Evolutionary conservation across 1,284 basidiomycete genomes (phyloP).

Genomic region (Ceratobasidium sp.): DNA sequence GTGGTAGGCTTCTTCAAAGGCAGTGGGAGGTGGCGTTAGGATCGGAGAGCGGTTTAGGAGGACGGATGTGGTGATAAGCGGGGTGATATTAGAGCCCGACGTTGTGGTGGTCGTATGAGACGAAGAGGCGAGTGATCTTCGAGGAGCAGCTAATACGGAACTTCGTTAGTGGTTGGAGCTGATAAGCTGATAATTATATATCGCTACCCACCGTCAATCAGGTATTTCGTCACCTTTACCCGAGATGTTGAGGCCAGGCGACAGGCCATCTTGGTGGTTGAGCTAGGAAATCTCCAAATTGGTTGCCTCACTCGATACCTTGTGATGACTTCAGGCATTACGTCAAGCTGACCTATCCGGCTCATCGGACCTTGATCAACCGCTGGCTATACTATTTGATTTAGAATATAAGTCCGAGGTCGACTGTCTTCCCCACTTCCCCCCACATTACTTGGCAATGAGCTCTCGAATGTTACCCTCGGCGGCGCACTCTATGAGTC

Average conservation of each 20-base stretch:
- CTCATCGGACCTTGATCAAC: conserved; percentile 25
- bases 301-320: conserved; percentile 17
- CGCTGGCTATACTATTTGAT: background rate
- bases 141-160: background rate
- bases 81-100: conserved; percentile 18
- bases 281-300: conserved; percentile 16
- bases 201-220: conserved; percentile 2
- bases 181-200: background rate
- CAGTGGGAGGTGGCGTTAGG: conserved; percentile 77
- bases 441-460: conserved; percentile 19
- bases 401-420: conserved; percentile 21
- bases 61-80: conserved; percentile 59
- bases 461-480: conserved; percentile 9
- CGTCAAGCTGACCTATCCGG: conserved; percentile 2
- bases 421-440: conserved; percentile 17
- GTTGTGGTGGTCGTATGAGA: background rate
- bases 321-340: background rate
- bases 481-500: background rate
- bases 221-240: background rate
- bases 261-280: conserved; percentile 11
- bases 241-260: conserved; percentile 24
- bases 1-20: conserved; percentile 87
- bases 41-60: conserved; percentile 88
- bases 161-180: background rate
- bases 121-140: conserved; percentile 18